A percentile compares a stretch with the other conserved stretches of the same genome.
These are phyloP conservation scores for Hericium rajendrae DNA, from an alignment of 768 basidiomycete species.

Conservation along the genomic window DNA sequence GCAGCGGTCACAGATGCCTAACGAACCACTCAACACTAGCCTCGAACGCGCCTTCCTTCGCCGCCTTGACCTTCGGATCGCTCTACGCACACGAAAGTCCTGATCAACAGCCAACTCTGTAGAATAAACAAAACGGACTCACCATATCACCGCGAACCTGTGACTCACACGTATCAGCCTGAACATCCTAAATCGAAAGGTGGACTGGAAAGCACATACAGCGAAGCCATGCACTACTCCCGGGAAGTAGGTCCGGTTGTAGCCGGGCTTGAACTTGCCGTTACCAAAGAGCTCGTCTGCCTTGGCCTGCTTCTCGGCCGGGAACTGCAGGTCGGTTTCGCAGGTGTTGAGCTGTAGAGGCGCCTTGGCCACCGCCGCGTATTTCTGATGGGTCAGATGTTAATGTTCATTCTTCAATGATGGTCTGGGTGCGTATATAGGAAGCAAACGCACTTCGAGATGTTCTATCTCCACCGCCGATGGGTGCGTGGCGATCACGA, in stretches of 20 bases:
- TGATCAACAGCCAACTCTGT: constrained; percentile 1
- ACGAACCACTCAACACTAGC: constrained; percentile 25
- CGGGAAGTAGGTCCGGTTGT: constrained; percentile 24
- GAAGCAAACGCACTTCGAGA: constrained; percentile 22
- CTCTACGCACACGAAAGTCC: constrained; percentile 20
- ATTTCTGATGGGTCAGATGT: constrained; percentile 17
- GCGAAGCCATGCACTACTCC: constrained; percentile 38
- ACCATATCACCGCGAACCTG: constrained; percentile 24
- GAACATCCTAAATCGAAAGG: constrained; percentile 3
- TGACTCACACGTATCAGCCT: not conserved
- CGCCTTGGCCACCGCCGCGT: constrained; percentile 22
- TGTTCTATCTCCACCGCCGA: constrained; percentile 31
- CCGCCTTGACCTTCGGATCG: constrained; percentile 22
- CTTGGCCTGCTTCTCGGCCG: constrained; percentile 21
- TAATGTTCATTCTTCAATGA: not conserved
- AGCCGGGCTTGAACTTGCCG: constrained; percentile 29
- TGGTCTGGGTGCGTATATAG: not conserved
- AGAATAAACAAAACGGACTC: constrained; percentile 11
- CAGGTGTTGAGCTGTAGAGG: constrained; percentile 36
- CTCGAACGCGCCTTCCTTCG: constrained; percentile 32
- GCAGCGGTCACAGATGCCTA: not conserved
- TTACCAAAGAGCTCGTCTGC: constrained; percentile 29
- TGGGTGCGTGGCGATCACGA: constrained; percentile 36
- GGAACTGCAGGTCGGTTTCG: constrained; percentile 26
- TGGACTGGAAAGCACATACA: not conserved